Conservation (phyloP, 108 stramenopile species). For the Cyclotella kingstonii region DNA sequence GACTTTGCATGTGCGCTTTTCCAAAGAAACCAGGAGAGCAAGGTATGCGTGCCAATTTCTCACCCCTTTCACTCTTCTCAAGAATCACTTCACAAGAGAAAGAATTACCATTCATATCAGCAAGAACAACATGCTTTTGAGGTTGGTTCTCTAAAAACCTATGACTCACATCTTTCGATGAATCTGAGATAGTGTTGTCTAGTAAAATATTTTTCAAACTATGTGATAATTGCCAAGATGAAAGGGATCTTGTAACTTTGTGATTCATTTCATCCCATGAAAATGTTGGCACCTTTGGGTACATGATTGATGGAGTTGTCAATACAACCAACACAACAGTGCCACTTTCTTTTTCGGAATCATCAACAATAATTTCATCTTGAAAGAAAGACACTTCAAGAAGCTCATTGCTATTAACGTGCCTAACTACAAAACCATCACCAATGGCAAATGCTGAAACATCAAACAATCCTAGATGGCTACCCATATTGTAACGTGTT, state of each 20-base stretch:
- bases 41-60: constrained; percentile 41
- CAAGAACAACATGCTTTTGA: constrained; percentile 36
- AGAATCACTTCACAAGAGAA: constrained; percentile 57
- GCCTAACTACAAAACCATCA: constrained; percentile 61
- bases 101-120: constrained; percentile 53
- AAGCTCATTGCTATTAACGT: constrained; percentile 53
- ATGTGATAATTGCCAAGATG: not conserved
- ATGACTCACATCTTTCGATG: not conserved
- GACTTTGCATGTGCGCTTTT: constrained; percentile 39
- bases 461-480: constrained; percentile 57
- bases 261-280: not conserved
- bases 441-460: constrained; percentile 54
- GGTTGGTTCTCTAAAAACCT: no score
- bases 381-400: constrained; percentile 50
- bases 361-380: constrained; percentile 6
- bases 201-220: not conserved
- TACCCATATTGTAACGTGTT: constrained; percentile 53
- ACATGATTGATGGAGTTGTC: constrained; percentile 5
- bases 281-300: not conserved
- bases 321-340: constrained; percentile 6
- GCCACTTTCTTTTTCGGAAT: not conserved
- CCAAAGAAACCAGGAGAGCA: constrained; percentile 82
- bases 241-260: not conserved
- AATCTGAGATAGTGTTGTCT: not conserved
- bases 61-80: constrained; percentile 6